Percentiles rank a stretch among this genome's conserved stretches.
phyloP scores from a whole-genome alignment of 345 rosid genomes.

The Populus nigra region DNA sequence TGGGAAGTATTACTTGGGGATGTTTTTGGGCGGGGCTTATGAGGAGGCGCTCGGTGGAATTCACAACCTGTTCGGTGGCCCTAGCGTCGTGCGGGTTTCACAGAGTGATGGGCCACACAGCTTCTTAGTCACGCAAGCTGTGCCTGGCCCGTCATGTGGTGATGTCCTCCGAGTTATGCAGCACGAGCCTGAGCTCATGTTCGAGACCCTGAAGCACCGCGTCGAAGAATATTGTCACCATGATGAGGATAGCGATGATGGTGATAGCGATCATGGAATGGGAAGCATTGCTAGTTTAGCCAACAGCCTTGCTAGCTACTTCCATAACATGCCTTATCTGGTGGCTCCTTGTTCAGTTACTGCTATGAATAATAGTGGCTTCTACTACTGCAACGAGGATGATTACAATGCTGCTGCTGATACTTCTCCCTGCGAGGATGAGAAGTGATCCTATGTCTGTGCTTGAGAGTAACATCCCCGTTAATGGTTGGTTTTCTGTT shows the following conservation, averaged over 20 bases:
- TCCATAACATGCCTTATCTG: slow-evolving; percentile 92
- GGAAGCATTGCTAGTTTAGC: slow-evolving; percentile 39
- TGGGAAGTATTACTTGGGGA: slow-evolving; percentile 75
- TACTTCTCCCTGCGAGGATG: slow-evolving; percentile 46
- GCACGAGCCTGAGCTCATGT: slow-evolving; percentile 98
- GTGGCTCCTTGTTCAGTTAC: slow-evolving; percentile 62
- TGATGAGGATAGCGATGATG: slow-evolving; percentile 26
- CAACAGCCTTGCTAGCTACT: slow-evolving; percentile 59
- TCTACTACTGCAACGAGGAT: slow-evolving; percentile 56
- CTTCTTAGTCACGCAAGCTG: slow-evolving; percentile 82
- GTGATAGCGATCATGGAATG: slow-evolving; percentile 29
- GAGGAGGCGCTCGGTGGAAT: slow-evolving; percentile 98
- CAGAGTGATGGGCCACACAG: slow-evolving; percentile 94
- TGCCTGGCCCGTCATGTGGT: slow-evolving; percentile 75
- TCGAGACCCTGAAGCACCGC: slow-evolving; percentile 83
- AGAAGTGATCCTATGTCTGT: slow-evolving; percentile 69
- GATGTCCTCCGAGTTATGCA: slow-evolving; percentile 94
- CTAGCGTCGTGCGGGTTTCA: slow-evolving; percentile 75
- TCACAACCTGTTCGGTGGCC: slow-evolving; percentile 94
- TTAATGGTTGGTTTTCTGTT: slow-evolving; percentile 7
- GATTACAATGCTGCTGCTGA: slow-evolving; percentile 37
- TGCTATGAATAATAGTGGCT: slow-evolving; percentile 53
- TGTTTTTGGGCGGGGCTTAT: slow-evolving; percentile 98
- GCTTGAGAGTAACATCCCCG: slow-evolving; percentile 36
- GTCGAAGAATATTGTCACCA: slow-evolving; percentile 55